phyloP scores from a whole-genome alignment of 2,329 filamentous ascomycete species.

The Dendryphion nanum region DNA sequence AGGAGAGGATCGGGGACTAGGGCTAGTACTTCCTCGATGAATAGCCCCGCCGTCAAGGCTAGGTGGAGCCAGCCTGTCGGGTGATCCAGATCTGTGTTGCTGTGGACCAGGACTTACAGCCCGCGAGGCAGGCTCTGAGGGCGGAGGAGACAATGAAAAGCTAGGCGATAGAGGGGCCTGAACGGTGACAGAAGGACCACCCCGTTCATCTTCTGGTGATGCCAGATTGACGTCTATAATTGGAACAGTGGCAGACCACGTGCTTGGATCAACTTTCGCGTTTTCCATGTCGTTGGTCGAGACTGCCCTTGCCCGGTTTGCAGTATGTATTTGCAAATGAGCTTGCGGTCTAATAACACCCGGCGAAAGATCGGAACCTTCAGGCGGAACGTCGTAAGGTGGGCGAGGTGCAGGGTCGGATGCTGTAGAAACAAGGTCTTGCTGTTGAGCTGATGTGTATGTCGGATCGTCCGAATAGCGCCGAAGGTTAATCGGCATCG shows the following conservation, averaged over 20 bases:
- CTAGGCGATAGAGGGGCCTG: conserved; percentile 36
- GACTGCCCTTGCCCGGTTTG: conserved; percentile 51
- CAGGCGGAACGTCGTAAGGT: conserved; percentile 30
- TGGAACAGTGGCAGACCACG: conserved; percentile 24
- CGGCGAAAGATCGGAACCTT: conserved; percentile 17
- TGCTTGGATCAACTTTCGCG: conserved; percentile 45
- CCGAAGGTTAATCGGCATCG: conserved; percentile 66
- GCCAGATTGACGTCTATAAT: conserved; percentile 36
- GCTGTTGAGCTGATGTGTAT: conserved; percentile 45
- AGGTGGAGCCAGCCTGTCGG: conserved; percentile 38
- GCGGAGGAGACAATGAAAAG: conserved; percentile 40
- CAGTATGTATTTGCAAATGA: conserved; percentile 28
- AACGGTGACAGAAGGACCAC: conserved; percentile 4
- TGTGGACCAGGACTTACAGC: conserved; percentile 24
- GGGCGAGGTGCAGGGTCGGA: conserved; percentile 48
- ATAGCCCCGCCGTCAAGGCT: conserved; percentile 28
- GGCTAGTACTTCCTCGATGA: conserved; percentile 17
- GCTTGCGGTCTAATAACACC: conserved; percentile 22
- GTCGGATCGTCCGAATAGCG: conserved; percentile 66
- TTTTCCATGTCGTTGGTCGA: conserved; percentile 58
- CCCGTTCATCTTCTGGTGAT: conserved; percentile 26
- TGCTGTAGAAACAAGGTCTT: conserved; percentile 47
- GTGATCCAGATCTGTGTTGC: conserved; percentile 11
- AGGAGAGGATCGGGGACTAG: conserved; percentile 28
- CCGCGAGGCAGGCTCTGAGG: conserved; percentile 28